phyloP scores from a whole-genome alignment of 352 stramenopile genomes.

The Elongisporangium undulatum region DNA sequence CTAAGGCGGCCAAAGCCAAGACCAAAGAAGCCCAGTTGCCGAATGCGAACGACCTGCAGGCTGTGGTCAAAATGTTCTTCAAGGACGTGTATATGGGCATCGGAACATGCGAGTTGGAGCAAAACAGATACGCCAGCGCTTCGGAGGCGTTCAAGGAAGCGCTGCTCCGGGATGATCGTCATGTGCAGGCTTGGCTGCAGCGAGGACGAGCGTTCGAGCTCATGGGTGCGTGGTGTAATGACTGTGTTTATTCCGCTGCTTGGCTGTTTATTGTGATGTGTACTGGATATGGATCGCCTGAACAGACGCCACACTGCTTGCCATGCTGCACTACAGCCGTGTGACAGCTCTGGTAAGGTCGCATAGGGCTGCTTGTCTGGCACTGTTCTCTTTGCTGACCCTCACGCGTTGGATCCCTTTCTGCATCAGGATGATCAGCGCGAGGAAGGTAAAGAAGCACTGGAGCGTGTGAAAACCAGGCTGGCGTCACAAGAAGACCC shows the following conservation, averaged over 20 bases:
- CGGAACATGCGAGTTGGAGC: constrained; percentile 30
- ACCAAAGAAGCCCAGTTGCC: constrained; percentile 15
- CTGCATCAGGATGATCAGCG: constrained; percentile 20
- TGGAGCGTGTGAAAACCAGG: constrained; percentile 26
- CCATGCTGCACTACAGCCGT: constrained; percentile 67
- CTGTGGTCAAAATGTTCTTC: constrained; percentile 62
- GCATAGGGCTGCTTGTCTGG: not conserved
- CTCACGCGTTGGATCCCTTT: not conserved
- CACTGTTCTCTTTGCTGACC: not conserved
- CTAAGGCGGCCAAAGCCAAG: constrained; percentile 5
- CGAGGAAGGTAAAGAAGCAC: constrained; percentile 17
- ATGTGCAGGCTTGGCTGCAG: constrained; percentile 46
- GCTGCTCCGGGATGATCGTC: constrained; percentile 39
- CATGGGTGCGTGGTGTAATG: constrained; percentile 19
- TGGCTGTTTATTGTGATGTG: not conserved
- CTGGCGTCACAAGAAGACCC: constrained; percentile 17
- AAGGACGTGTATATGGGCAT: constrained; percentile 61
- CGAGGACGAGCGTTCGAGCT: constrained; percentile 49
- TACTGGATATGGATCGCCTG: not conserved
- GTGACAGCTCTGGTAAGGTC: constrained; percentile 33
- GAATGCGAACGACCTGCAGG: constrained; percentile 42
- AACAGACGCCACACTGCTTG: constrained; percentile 42
- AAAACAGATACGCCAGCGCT: constrained; percentile 22
- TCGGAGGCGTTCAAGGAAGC: constrained; percentile 71
- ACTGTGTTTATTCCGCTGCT: not conserved